These are phyloP conservation scores for Lactifluus hygrophoroides DNA, from an alignment of 768 basidiomycete species.

Conservation along the genomic window DNA sequence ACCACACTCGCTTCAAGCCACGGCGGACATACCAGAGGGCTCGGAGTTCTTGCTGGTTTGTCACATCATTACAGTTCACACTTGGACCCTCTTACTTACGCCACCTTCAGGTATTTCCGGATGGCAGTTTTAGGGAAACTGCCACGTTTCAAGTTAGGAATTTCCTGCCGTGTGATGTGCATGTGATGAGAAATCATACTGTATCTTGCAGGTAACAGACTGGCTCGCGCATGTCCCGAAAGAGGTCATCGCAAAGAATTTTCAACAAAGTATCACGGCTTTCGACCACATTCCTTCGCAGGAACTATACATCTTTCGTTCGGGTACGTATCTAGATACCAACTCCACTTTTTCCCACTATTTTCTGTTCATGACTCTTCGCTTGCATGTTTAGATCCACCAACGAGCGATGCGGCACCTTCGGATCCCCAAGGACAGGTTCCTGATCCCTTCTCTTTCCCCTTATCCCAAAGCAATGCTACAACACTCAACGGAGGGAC, in stretches of 20 bases:
- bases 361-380: background rate
- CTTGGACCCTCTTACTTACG: background rate
- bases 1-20: slow-evolving; percentile 33
- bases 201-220: slow-evolving; percentile 26
- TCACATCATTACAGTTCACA: background rate
- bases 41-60: slow-evolving; percentile 30
- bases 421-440: slow-evolving; percentile 38
- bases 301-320: slow-evolving; percentile 28
- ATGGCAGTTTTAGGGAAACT: slow-evolving; percentile 30
- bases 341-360: background rate
- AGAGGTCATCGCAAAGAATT: slow-evolving; percentile 33
- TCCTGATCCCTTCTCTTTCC: slow-evolving; percentile 39
- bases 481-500: slow-evolving; percentile 37
- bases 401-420: slow-evolving; percentile 29
- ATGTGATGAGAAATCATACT: background rate
- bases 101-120: slow-evolving; percentile 28
- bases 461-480: slow-evolving; percentile 37
- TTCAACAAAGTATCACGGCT: slow-evolving; percentile 25
- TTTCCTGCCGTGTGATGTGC: background rate
- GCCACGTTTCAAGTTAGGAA: slow-evolving; percentile 28
- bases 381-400: slow-evolving; percentile 20
- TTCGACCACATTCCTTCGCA: slow-evolving; percentile 27
- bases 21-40: slow-evolving; percentile 24
- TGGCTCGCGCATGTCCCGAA: slow-evolving; percentile 29
- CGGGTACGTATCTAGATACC: slow-evolving; percentile 11